These are phyloP conservation scores for Aeminium ludgeri DNA, from an alignment of 495 filamentous ascomycete genomes.

Conservation along the genomic window DNA sequence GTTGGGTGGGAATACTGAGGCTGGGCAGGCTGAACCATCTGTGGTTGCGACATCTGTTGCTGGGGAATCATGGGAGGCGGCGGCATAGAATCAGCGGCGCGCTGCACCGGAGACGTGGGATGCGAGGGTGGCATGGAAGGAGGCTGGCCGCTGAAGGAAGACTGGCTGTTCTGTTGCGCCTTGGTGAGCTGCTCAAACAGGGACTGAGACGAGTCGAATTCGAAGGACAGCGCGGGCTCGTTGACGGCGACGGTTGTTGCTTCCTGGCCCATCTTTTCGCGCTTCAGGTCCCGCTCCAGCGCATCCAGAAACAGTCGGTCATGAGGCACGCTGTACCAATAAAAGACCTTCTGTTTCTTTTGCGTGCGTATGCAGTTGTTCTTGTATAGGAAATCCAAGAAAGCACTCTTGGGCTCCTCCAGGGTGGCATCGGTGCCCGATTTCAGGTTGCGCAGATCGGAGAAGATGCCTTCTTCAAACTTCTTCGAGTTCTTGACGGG, in stretches of 20 bases:
- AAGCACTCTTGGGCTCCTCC: conserved; percentile 95
- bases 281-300: conserved; percentile 88
- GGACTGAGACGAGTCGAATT: conserved; percentile 97
- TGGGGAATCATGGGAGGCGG: conserved; percentile 58
- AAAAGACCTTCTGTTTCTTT: conserved; percentile 99
- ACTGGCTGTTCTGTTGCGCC: conserved; percentile 94
- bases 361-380: conserved; percentile 99
- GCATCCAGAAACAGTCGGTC: conserved; percentile 95
- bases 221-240: conserved; percentile 93
- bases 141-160: conserved; percentile 71
- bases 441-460: conserved; percentile 92
- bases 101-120: conserved; percentile 69
- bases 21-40: neutral
- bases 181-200: conserved; percentile 99
- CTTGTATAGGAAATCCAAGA: conserved; percentile 98
- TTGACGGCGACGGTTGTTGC: conserved; percentile 89
- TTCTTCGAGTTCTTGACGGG: conserved; percentile 99
- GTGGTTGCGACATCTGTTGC: conserved; percentile 39
- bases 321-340: conserved; percentile 98
- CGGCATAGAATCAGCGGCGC: conserved; percentile 76
- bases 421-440: conserved; percentile 97
- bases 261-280: conserved; percentile 98
- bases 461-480: conserved; percentile 99
- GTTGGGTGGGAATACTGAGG: no score
- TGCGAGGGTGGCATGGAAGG: conserved; percentile 49